Conservation (phyloP, 106 monocot genomes). For the Phalaenopsis equestris region DNA sequence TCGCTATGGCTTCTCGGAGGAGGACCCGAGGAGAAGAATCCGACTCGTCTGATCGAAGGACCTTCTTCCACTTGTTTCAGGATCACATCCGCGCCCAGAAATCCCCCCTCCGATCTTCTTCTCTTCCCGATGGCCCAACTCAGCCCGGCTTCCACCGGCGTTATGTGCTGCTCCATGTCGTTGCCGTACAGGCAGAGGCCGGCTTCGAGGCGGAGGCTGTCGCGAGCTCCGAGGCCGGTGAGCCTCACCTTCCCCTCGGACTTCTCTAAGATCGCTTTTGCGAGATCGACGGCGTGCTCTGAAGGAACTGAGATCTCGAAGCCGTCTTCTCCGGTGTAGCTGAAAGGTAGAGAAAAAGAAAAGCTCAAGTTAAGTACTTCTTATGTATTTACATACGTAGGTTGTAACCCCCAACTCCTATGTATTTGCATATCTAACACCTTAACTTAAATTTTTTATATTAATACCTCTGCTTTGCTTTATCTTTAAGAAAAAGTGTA, state of each 20-base stretch:
- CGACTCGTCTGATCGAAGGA: slow-evolving; percentile 69
- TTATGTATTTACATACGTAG: too few species aligned
- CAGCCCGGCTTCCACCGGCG: slow-evolving; percentile 86
- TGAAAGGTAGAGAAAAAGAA: slow-evolving; percentile 12
- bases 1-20: slow-evolving; percentile 85
- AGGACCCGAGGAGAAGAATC: slow-evolving; percentile 83
- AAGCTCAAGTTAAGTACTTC: background rate
- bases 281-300: slow-evolving; percentile 74
- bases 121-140: slow-evolving; percentile 96
- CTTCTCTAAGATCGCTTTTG: slow-evolving; percentile 81
- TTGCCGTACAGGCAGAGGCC: slow-evolving; percentile 89
- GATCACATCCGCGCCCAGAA: slow-evolving; percentile 81
- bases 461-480: too few species aligned
- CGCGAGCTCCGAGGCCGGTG: slow-evolving; percentile 86
- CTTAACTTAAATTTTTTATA: too few species aligned
- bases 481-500: too few species aligned
- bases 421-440: too few species aligned
- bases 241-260: slow-evolving; percentile 82
- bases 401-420: too few species aligned
- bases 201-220: slow-evolving; percentile 94
- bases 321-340: slow-evolving; percentile 97
- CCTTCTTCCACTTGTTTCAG: slow-evolving; percentile 80
- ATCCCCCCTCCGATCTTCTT: slow-evolving; percentile 85
- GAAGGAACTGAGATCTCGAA: slow-evolving; percentile 94
- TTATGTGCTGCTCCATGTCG: slow-evolving; percentile 94